Conservation (phyloP, 805 yeast species). For the Schizosaccharomyces octosporus region DNA sequence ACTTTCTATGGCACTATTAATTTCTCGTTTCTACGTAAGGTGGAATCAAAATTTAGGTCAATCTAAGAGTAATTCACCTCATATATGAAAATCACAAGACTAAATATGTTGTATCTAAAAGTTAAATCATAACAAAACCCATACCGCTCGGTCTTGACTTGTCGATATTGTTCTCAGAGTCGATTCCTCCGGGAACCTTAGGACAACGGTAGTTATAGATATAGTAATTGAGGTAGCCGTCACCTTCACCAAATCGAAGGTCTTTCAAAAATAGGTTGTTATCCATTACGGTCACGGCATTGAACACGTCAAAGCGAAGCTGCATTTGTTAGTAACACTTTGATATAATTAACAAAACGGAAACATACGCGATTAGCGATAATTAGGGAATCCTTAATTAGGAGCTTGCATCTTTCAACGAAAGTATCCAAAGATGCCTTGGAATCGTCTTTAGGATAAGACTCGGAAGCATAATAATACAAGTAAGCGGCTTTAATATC, state of each 20-base stretch:
- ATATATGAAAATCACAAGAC: background rate
- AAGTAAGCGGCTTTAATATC: slow-evolving; percentile 68
- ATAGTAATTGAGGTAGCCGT: slow-evolving; percentile 75
- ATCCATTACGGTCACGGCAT: slow-evolving; percentile 78
- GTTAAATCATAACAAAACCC: slow-evolving; percentile 64
- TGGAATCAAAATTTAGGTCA: too few relatives aligned
- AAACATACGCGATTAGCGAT: slow-evolving; percentile 27
- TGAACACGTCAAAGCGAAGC: slow-evolving; percentile 64
- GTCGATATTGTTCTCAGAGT: slow-evolving; percentile 28
- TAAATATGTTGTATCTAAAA: background rate
- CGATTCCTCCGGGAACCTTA: slow-evolving; percentile 63
- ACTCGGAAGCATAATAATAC: slow-evolving; percentile 67
- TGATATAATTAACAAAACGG: background rate
- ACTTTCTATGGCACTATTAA: too few relatives aligned
- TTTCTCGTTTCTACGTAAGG: too few relatives aligned
- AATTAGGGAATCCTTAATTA: slow-evolving; percentile 54
- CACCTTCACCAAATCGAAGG: slow-evolving; percentile 78
- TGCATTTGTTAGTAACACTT: background rate
- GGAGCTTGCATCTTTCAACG: slow-evolving; percentile 30
- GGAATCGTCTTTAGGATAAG: slow-evolving; percentile 16
- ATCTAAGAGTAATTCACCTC: too few relatives aligned
- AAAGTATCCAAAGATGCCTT: slow-evolving; percentile 20
- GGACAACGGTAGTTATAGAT: slow-evolving; percentile 71
- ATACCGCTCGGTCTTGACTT: slow-evolving; percentile 45
- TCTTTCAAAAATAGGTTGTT: slow-evolving; percentile 61